These are phyloP conservation scores for Yarrowia deformans DNA, from an alignment of 805 yeast genomes.

Conservation along the genomic window DNA sequence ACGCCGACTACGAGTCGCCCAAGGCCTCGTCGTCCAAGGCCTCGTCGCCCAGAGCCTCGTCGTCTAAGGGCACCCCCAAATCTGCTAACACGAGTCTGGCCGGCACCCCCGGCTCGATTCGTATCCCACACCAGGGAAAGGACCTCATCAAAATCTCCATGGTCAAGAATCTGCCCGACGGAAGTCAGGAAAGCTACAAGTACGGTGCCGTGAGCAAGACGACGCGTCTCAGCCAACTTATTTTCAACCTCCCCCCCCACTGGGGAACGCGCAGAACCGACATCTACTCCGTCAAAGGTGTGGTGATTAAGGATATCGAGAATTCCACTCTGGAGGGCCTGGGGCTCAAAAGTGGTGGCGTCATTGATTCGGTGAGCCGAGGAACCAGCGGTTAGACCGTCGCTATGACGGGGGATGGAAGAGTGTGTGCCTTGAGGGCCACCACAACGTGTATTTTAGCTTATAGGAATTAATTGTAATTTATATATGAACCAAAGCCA, in stretches of 20 bases:
- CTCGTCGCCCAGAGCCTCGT: conserved; percentile 1
- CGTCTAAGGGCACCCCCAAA: not conserved
- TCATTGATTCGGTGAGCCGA: not conserved
- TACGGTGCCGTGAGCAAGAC: not conserved
- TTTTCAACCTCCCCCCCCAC: conserved; percentile 2
- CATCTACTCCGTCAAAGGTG: not conserved
- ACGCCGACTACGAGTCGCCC: not conserved
- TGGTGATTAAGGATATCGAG: not conserved
- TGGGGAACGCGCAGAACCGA: not conserved
- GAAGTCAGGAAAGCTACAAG: not conserved
- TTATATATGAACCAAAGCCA: no score
- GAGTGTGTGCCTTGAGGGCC: not conserved
- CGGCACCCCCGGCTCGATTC: not conserved
- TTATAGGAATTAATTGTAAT: conserved; percentile 14
- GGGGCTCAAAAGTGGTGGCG: not conserved
- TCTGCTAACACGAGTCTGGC: not conserved
- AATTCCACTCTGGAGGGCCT: not conserved
- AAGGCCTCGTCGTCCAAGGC: not conserved
- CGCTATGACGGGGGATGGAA: no score
- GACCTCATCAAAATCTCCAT: not conserved
- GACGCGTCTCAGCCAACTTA: not conserved
- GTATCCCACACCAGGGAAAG: not conserved
- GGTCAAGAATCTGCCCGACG: not conserved
- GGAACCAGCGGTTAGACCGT: conserved; percentile 1
- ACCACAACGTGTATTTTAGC: conserved; percentile 2